A percentile compares a stretch with the other conserved stretches of the same genome.
These are phyloP conservation scores for Neocatenulostroma microsporum DNA, from an alignment of 2,329 filamentous ascomycete genomes.

Conservation along the genomic window DNA sequence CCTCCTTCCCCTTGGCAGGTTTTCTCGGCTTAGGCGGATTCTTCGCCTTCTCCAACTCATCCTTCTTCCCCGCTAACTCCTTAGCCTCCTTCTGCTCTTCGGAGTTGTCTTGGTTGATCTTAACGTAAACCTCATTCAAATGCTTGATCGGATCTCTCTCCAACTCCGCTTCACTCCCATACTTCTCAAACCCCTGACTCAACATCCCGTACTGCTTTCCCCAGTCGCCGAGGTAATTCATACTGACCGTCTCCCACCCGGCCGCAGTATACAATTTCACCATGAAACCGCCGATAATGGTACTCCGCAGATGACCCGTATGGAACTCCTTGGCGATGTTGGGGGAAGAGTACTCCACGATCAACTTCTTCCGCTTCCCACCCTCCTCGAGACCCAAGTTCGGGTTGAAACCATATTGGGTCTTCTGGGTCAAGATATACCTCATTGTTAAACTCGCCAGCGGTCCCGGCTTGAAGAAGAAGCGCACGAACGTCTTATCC, in stretches of 20 bases:
- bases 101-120: slow-evolving; percentile 57
- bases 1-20: slow-evolving; percentile 39
- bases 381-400: slow-evolving; percentile 54
- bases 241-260: slow-evolving; percentile 62
- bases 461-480: slow-evolving; percentile 68
- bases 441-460: slow-evolving; percentile 61
- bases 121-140: slow-evolving; percentile 72
- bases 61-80: slow-evolving; percentile 36
- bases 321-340: slow-evolving; percentile 83
- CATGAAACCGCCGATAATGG: slow-evolving; percentile 67
- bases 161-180: slow-evolving; percentile 65
- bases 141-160: slow-evolving; percentile 70
- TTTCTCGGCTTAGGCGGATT: slow-evolving; percentile 33
- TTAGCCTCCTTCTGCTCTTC: slow-evolving; percentile 61
- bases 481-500: slow-evolving; percentile 64
- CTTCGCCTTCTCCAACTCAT: slow-evolving; percentile 35
- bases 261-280: slow-evolving; percentile 61
- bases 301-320: slow-evolving; percentile 65
- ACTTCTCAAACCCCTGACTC: slow-evolving; percentile 66
- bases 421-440: slow-evolving; percentile 55
- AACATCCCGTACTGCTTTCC: slow-evolving; percentile 66
- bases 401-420: slow-evolving; percentile 57
- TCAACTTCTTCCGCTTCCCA: slow-evolving; percentile 56
- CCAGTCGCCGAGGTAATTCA: slow-evolving; percentile 77
- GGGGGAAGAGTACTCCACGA: slow-evolving; percentile 77